These are phyloP conservation scores for Balansia obtecta DNA, from an alignment of 2,329 filamentous ascomycete genomes.

Conservation along the genomic window DNA sequence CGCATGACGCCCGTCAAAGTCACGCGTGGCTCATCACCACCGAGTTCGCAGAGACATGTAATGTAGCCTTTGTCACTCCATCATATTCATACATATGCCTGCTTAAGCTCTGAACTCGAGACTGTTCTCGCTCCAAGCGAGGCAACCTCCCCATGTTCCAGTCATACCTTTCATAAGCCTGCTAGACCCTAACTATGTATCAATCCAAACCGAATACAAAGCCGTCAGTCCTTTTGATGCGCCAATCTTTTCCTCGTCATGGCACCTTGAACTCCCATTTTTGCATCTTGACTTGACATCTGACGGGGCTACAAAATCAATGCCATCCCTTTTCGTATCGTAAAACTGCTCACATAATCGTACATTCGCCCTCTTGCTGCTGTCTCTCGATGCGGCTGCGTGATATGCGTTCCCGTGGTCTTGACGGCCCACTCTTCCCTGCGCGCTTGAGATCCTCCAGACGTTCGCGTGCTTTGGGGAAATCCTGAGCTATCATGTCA, in stretches of 20 bases:
- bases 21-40: too few species aligned
- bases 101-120: neutral
- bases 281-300: neutral
- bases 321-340: neutral
- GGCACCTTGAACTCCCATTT: neutral
- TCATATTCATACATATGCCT: neutral
- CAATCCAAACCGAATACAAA: neutral
- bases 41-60: too few species aligned
- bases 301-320: neutral
- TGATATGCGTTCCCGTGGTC: constrained; percentile 66
- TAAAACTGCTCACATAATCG: constrained; percentile 53
- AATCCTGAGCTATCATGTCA: constrained; percentile 69
- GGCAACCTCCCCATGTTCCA: neutral
- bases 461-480: constrained; percentile 82
- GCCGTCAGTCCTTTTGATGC: neutral
- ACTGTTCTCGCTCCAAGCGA: neutral
- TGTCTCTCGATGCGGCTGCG: constrained; percentile 71
- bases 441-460: constrained; percentile 83
- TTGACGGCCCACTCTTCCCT: constrained; percentile 53
- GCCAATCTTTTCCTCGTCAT: neutral
- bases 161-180: neutral
- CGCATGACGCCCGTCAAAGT: too few species aligned
- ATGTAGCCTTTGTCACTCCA: neutral
- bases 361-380: constrained; percentile 82
- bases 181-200: neutral